Percentiles rank a stretch among this genome's conserved stretches.
phyloP scores from a whole-genome alignment of 257 asterid species.

The Anisodus acutangulus region DNA sequence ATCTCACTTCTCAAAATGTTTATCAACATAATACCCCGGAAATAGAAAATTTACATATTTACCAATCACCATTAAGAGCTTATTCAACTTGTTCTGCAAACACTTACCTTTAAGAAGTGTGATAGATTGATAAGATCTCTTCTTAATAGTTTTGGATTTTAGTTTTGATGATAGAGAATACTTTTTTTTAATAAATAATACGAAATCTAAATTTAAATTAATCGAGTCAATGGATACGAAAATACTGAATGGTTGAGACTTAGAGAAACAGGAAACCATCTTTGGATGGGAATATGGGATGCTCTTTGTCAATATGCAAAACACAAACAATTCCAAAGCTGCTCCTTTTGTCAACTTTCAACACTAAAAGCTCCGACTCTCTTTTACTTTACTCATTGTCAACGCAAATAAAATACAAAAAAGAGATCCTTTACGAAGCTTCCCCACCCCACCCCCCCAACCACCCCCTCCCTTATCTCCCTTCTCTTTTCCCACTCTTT shows the following conservation, averaged over 20 bases:
- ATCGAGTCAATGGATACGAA: no score
- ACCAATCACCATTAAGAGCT: background rate
- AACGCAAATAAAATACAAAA: constrained; percentile 47
- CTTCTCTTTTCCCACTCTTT: constrained; percentile 12
- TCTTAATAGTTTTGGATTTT: no score
- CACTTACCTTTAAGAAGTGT: background rate
- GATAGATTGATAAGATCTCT: background rate
- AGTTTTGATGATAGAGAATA: no score
- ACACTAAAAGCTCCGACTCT: no score
- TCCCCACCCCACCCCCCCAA: constrained; percentile 21
- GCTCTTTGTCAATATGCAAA: constrained; percentile 17
- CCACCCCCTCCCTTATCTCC: no score
- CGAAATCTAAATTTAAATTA: no score
- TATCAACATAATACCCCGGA: background rate
- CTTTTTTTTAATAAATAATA: no score
- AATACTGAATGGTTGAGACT: background rate
- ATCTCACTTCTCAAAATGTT: background rate
- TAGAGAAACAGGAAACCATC: background rate
- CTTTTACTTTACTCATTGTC: constrained; percentile 48
- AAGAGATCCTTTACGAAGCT: constrained; percentile 37
- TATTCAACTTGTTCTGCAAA: background rate
- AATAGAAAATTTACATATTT: background rate
- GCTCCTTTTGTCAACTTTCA: constrained; percentile 26
- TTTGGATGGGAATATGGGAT: background rate
- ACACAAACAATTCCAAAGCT: constrained; percentile 30